phyloP scores from a whole-genome alignment of 202 grass and related monocot species.

The Saccharum hybrid region DNA sequence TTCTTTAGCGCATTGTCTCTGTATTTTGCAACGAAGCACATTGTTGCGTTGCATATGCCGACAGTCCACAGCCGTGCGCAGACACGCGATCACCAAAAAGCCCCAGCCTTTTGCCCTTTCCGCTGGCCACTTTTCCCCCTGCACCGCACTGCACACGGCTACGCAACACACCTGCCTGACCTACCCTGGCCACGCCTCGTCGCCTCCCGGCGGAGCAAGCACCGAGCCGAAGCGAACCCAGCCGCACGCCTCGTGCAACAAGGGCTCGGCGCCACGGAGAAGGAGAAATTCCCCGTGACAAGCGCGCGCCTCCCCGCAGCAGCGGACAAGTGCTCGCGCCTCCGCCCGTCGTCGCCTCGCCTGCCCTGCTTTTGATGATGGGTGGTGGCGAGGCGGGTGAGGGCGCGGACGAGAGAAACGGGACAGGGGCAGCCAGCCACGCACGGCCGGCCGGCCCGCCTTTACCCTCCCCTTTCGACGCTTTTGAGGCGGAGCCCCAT shows the following conservation, averaged over 20 bases:
- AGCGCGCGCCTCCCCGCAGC: conserved; percentile 51
- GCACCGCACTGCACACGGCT: not conserved
- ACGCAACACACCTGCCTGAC: conserved; percentile 27
- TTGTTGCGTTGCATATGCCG: not conserved
- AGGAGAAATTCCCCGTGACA: conserved; percentile 63
- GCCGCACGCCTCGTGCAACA: conserved; percentile 10
- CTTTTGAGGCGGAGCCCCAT: conserved; percentile 73
- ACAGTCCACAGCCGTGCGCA: not conserved
- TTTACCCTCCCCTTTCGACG: conserved; percentile 55
- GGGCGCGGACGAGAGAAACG: conserved; percentile 60
- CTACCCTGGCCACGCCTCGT: conserved; percentile 34
- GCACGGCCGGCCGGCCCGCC: conserved; percentile 34
- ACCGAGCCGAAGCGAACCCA: too few relatives aligned
- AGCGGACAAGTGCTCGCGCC: conserved; percentile 62
- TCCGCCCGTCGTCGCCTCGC: not conserved
- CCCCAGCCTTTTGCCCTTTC: not conserved
- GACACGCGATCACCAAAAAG: conserved; percentile 34
- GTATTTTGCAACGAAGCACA: not conserved
- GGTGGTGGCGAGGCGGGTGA: too few relatives aligned
- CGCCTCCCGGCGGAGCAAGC: not conserved
- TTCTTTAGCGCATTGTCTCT: too few relatives aligned
- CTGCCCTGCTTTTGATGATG: conserved; percentile 68
- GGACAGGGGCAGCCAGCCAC: conserved; percentile 37
- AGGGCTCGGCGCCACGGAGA: conserved; percentile 34
- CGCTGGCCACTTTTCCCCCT: conserved; percentile 14